Conservation (phyloP, 2,329 filamentous ascomycete genomes). For the Colletotrichum agaves region DNA sequence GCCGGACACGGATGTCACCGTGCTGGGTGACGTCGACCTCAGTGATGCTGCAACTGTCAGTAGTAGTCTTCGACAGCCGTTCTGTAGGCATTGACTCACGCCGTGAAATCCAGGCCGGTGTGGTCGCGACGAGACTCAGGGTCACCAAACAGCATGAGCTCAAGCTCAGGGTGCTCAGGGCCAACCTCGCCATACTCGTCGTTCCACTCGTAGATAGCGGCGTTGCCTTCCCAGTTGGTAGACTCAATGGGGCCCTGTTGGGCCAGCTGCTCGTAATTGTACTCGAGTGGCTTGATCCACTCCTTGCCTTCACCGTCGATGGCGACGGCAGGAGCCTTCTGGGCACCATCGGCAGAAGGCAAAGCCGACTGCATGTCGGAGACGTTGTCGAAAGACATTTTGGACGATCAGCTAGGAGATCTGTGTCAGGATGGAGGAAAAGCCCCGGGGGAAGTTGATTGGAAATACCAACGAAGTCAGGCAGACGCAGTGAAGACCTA, state of each 20-base stretch:
- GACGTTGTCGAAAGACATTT: constrained; percentile 19
- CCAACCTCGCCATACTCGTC: constrained; percentile 90
- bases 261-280: constrained; percentile 58
- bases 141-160: constrained; percentile 78
- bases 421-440: not conserved
- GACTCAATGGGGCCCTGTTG: constrained; percentile 32
- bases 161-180: constrained; percentile 75
- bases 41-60: constrained; percentile 59
- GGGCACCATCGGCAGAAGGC: constrained; percentile 38
- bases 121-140: constrained; percentile 59
- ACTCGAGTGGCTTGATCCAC: constrained; percentile 59
- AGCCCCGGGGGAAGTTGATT: not conserved
- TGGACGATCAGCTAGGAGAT: not conserved
- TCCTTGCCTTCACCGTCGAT: constrained; percentile 42
- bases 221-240: constrained; percentile 62
- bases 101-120: constrained; percentile 71
- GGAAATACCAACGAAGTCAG: not conserved
- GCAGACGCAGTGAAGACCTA: not conserved
- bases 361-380: constrained; percentile 47
- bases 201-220: constrained; percentile 82
- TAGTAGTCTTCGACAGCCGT: constrained; percentile 34
- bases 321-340: constrained; percentile 41
- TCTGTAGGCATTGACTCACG: constrained; percentile 53
- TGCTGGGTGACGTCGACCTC: constrained; percentile 68
- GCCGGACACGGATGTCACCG: constrained; percentile 61